Base-by-base conservation (phyloP, 176 grass and related monocot species). In the Oryza australiensis region DNA sequence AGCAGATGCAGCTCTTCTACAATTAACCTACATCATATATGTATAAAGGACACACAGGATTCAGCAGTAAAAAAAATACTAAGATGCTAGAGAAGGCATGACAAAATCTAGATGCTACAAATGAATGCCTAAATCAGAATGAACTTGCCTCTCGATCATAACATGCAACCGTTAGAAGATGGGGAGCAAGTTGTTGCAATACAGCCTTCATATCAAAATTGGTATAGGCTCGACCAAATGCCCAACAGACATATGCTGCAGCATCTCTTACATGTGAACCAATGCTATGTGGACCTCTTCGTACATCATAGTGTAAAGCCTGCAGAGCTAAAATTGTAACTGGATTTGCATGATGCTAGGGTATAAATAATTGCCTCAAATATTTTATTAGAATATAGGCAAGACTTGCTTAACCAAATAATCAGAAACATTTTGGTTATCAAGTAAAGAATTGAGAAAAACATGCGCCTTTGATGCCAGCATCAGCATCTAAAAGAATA, bases 1-100 rank as follows among this genome's bases (percentile, higher is more conserved):
- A 81, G 95, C 95, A 59, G 95, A 98, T 85, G 95, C 92, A 71
- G 95, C 95, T 91, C 95, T 95, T 95, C 95, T 95, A 69, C 92
- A 95, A 81, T 95, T 98, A 34, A 98, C 95, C 95, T 98, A 86
- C 45, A 87, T 80, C 22, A 84, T 62, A 88, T 23, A 38, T 48
- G 75, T 34, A 85, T 89, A 72, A 87, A 27, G 28, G 27, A 68
- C 26, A 66, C 43, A 78, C 48, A 76, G 41, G 68, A 84, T 76
- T 24, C 29, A 55, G 13, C 75, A 80, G 70, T 60, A 5, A 88
- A 80, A 72, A 7, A 66, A 88, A 62, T 72, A 86, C 4, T 48
- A 77, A 48, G 16, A 41, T 30, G 51, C 69, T 32, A 65, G 37
- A 81, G 45, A 55, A 81, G 26, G 71, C 9, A 49, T n/a, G 9